Evolutionary conservation across 1,139 yeast species (phyloP), one percentile per base, ranked within the genome.

Genomic region (Meyerozyma elateridarum): DNA sequence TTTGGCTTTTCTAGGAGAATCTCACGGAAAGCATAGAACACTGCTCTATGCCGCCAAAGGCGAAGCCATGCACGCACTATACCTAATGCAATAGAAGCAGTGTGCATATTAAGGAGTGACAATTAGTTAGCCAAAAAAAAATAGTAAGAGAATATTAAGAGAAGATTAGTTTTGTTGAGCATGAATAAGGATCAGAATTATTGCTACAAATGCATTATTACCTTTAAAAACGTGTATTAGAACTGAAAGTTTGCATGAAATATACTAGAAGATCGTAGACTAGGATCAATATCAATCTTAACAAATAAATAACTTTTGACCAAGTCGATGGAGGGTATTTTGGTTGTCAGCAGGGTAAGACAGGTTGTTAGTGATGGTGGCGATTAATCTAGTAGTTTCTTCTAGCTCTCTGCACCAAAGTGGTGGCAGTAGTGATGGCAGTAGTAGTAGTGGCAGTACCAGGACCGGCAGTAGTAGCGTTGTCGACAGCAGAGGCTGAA

Each of bases 301-400:
- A 24, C 18, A 24, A 24, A 14, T 14, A 24, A 24, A 14, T 14
- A 24, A 13, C 18, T 24, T 24, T 24, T 13, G 27, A n/a, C 18
- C 14, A 22, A 22, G 27, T 24, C 12, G 24, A 15, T 15, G 27
- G 15, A 11, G 27, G 27, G 27, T 24, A 24, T 24, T 24, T 15
- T 24, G 11, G 25, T 22, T n/a, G n/a, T n/a, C n/a, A n/a, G n/a
- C n/a, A n/a, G n/a, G n/a, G n/a, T n/a, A n/a, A n/a, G n/a, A n/a
- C n/a, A n/a, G n/a, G n/a, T n/a, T 15, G 11, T 14, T 8, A 15
- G 17, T 24, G 12, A 18, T 8, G 9, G 17, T 25, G 28, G n/a
- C 20, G 6, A 26, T 18, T 28, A 30, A 29, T 33, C 36, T 42
- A 45, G 42, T 45, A 46, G 47, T 41, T 42, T 45, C 50, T 46